Evolutionary conservation across 345 rosid genomes (phyloP).

Genomic region (Ailanthus altissimus): DNA sequence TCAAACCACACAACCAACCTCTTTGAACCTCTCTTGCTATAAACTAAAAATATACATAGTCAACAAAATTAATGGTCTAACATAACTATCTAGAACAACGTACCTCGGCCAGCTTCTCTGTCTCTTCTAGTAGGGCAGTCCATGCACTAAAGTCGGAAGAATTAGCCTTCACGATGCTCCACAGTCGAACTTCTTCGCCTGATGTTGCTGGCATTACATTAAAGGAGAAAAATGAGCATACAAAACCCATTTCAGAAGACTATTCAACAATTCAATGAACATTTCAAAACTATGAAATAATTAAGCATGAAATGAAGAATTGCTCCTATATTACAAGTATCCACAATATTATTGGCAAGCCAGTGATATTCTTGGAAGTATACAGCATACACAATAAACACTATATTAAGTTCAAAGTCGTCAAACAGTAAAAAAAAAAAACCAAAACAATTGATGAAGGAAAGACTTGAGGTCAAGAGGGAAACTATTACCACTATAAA

Average conservation of each 20-base stretch:
- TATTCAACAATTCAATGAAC: background rate
- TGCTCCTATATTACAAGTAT: background rate
- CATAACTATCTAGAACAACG: constrained; percentile 17
- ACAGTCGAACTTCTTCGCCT: constrained; percentile 84
- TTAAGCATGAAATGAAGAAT: background rate
- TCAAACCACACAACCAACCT: background rate
- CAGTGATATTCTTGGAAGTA: background rate
- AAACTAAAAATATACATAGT: background rate
- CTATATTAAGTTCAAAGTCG: background rate
- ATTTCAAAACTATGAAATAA: background rate
- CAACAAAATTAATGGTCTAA: background rate
- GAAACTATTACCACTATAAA: background rate
- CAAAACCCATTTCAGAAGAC: background rate
- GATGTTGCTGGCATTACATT: constrained; percentile 51
- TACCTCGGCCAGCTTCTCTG: constrained; percentile 90
- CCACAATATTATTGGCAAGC: background rate
- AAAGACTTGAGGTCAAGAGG: background rate
- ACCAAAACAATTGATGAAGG: background rate
- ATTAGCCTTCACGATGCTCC: constrained; percentile 81
- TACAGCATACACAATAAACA: background rate
- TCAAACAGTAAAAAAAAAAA: background rate
- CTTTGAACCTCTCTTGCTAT: background rate
- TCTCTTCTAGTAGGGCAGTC: constrained; percentile 87
- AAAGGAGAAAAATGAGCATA: constrained; percentile 10
- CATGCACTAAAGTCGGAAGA: constrained; percentile 85